Evolutionary conservation across 768 basidiomycete genomes (phyloP), one percentile per base, ranked within the genome.

Genomic region (Auricularia auricula-judae): DNA sequence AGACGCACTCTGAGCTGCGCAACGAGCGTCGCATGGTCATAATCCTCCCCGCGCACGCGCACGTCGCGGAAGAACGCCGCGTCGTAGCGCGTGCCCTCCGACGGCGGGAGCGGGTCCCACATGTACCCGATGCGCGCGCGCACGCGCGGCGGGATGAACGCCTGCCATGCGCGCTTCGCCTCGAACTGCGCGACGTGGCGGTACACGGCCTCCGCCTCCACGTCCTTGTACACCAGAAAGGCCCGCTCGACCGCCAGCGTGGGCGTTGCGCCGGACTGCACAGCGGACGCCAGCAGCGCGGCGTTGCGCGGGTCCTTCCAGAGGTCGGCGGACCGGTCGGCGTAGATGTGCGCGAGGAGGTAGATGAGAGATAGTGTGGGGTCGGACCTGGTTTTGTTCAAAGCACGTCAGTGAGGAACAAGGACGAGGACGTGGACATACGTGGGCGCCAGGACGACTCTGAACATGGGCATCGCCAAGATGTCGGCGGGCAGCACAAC

Each of bases 31-130:
- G 76, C 75, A 12, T 33, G 5, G 16, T 12, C 61, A 23, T 53
- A 21, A 39, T 34, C 62, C 56, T 35, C 39, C 36, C 61, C 63
- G 51, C 39, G 16, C 67, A 87, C 86, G 62, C 86, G 85, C 3
- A 80, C 76, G 1, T 84, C 83, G 16, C 74, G 76, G 76, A 98
- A 95, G 75, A 94, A 97, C n/a, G 73, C 73, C 3, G 80, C 76
- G 66, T 93, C 81, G 74, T 97, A 97, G 47, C 69, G 71, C 39
- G 80, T 87, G 2, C 81, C 75, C 1, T 81, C 80, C 4, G 75
- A 76, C 0, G 95, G 94, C 0, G 95, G 93, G 2, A 96, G 77
- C 0, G 95, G 94, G 71, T 98, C 96, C 68, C 88, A 97, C 8
- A 87, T 84, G 66, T 91, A 77, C 4, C 84, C 80, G 64, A 84